Base-by-base conservation (phyloP, 768 basidiomycete genomes). In the Xerocomellus dryophilus region DNA sequence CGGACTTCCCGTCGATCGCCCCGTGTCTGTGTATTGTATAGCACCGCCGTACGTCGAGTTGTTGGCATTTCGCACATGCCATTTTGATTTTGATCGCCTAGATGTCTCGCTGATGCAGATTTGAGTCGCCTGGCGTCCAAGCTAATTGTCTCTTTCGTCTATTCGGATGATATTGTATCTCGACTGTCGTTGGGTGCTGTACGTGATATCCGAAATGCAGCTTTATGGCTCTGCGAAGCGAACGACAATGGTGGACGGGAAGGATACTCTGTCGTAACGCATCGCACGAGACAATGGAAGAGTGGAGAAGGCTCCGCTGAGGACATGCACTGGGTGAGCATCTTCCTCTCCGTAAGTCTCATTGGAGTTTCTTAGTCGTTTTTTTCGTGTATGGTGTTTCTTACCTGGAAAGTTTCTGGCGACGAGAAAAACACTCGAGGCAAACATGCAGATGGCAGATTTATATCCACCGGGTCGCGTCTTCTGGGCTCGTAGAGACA, bases 161-260 rank as follows among this genome's bases (percentile, higher is more conserved):
- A 91, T 69, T 90, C 90, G 9, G 84, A 90, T 66, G 90, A 93
- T 58, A 77, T 90, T 54, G 86, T 93, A 21, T 82, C 88, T 3
- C 78, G 91, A 27, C 74, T 93, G 2, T 90, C 88, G 1, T 73
- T 93, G 3, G 90, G 90, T 9, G 82, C 87, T 35, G 80, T 92
- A 20, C 81, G 85, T 14, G 89, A 93, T 65, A 76, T 93, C 18
- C 81, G 80, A 41, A 83, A 87, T 43, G 88, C 85, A 1, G 83
- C 86, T 3, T 74, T 83, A 59, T 91, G 88, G 88, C 72, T 93
- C n/a, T 90, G 87, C 61, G 83, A 89, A 47, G 87, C 84, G 3
- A 80, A 86, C 41, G 71, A 73, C 54, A 69, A 70, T 20, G 71
- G 68, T 32, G 70, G 70, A 23, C 67, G 70, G 40, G 67, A 73